phyloP scores from a whole-genome alignment of 768 basidiomycete genomes.

The Boletus vinaceobasis region DNA sequence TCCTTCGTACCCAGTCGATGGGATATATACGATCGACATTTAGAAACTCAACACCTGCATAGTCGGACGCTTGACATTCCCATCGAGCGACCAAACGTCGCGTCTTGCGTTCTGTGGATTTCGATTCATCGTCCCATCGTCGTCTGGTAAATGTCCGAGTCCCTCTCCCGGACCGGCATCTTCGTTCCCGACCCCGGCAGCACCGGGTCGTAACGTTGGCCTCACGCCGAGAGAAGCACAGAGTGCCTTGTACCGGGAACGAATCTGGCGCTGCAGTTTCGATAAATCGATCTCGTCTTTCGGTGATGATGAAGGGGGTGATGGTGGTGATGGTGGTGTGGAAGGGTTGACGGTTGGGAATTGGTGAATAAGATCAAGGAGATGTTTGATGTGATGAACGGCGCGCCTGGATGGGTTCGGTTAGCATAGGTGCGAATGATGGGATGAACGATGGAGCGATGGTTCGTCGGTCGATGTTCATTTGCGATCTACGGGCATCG shows the following conservation, averaged over 20 bases:
- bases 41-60: slow-evolving; percentile 20
- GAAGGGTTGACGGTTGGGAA: slow-evolving; percentile 82
- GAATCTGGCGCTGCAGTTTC: slow-evolving; percentile 76
- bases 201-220: slow-evolving; percentile 38
- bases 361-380: slow-evolving; percentile 65
- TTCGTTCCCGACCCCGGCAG: background rate
- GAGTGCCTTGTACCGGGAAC: slow-evolving; percentile 81
- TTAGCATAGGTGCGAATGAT: no score
- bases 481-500: background rate
- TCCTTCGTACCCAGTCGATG: background rate
- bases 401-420: slow-evolving; percentile 44
- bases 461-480: background rate
- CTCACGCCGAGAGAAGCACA: slow-evolving; percentile 78
- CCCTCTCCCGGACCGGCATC: background rate
- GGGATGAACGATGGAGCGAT: background rate
- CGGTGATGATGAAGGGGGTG: background rate
- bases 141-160: no score
- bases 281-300: slow-evolving; percentile 61
- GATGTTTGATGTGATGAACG: slow-evolving; percentile 58
- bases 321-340: slow-evolving; percentile 16
- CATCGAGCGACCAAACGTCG: slow-evolving; percentile 11
- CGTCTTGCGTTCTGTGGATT: background rate
- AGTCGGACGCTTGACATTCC: slow-evolving; percentile 1
- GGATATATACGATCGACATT: background rate
- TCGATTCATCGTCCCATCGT: background rate